Evolutionary conservation across 164 flowering plant genomes (phyloP).

Genomic region (Cinnamomum micranthum): DNA sequence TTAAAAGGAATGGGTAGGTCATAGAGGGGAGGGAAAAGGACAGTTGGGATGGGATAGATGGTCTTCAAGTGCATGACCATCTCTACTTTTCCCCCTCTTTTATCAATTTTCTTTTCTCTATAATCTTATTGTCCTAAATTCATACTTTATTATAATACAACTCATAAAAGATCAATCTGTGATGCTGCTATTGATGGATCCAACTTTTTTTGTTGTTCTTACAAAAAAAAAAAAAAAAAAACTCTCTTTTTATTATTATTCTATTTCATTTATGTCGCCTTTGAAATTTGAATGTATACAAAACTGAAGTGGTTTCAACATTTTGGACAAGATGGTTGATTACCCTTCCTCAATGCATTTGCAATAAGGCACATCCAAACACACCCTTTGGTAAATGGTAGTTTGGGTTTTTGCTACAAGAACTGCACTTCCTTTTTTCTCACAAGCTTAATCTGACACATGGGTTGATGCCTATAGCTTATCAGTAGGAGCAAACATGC

Average conservation of each 20-base stretch:
- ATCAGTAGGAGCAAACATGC: not conserved
- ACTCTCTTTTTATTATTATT: not conserved
- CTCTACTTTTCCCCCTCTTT: not conserved
- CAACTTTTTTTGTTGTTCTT: not conserved
- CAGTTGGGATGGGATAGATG: not conserved
- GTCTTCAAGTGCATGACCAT: not conserved
- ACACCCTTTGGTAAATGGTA: not conserved
- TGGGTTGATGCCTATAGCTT: not conserved
- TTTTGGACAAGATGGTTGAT: not conserved
- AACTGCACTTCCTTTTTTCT: not conserved
- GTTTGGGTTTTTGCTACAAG: not conserved
- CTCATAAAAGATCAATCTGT: not conserved
- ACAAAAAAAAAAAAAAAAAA: too few species aligned
- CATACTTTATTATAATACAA: not conserved
- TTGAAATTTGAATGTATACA: not conserved
- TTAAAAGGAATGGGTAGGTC: not conserved
- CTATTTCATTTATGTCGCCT: not conserved
- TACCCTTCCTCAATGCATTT: not conserved
- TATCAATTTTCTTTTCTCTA: not conserved
- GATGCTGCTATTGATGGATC: not conserved
- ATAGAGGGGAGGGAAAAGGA: too few species aligned
- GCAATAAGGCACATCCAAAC: not conserved
- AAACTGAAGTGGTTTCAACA: not conserved
- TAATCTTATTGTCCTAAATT: not conserved
- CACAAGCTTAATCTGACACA: not conserved